phyloP scores from a whole-genome alignment of 2,329 filamentous ascomycete genomes.

The Nothopassalora personata region DNA sequence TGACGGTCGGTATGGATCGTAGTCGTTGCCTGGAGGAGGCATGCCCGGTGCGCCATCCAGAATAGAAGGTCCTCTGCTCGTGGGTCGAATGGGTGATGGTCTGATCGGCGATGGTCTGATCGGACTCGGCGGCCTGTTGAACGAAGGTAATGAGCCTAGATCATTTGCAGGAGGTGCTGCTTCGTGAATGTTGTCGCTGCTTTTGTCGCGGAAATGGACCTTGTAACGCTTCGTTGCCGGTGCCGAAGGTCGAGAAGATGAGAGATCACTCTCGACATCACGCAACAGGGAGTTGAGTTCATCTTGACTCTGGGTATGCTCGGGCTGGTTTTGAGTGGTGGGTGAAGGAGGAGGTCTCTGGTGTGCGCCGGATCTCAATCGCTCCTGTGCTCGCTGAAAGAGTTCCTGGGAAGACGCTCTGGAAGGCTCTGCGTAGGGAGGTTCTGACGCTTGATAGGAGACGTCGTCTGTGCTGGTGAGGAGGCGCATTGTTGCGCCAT shows the following conservation, averaged over 20 bases:
- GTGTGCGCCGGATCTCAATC: slow-evolving; percentile 16
- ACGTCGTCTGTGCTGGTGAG: slow-evolving; percentile 44
- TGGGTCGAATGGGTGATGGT: slow-evolving; percentile 36
- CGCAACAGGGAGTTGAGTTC: slow-evolving; percentile 42
- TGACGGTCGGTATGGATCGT: slow-evolving; percentile 53
- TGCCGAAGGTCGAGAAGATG: slow-evolving; percentile 11
- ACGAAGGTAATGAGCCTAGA: slow-evolving; percentile 28
- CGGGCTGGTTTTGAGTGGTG: slow-evolving; percentile 13
- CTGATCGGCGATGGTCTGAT: slow-evolving; percentile 44
- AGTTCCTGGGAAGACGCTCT: slow-evolving; percentile 39
- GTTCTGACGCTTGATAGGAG: slow-evolving; percentile 17
- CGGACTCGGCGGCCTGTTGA: slow-evolving; percentile 38
- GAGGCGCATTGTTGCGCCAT: slow-evolving; percentile 46
- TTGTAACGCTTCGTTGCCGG: slow-evolving; percentile 28
- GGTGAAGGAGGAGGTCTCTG: slow-evolving; percentile 9
- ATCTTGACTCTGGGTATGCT: slow-evolving; percentile 23
- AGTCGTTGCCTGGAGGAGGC: slow-evolving; percentile 59
- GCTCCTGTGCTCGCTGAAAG: slow-evolving; percentile 27
- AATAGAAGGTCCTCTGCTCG: slow-evolving; percentile 47
- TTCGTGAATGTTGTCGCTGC: slow-evolving; percentile 24
- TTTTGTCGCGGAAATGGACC: slow-evolving; percentile 30
- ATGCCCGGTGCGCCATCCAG: slow-evolving; percentile 47
- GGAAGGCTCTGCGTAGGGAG: slow-evolving; percentile 16
- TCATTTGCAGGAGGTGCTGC: slow-evolving; percentile 10
- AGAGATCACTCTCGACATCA: slow-evolving; percentile 35